phyloP scores from a whole-genome alignment of 108 stramenopile genomes.

The Pseudonitzschia delicatissima region DNA sequence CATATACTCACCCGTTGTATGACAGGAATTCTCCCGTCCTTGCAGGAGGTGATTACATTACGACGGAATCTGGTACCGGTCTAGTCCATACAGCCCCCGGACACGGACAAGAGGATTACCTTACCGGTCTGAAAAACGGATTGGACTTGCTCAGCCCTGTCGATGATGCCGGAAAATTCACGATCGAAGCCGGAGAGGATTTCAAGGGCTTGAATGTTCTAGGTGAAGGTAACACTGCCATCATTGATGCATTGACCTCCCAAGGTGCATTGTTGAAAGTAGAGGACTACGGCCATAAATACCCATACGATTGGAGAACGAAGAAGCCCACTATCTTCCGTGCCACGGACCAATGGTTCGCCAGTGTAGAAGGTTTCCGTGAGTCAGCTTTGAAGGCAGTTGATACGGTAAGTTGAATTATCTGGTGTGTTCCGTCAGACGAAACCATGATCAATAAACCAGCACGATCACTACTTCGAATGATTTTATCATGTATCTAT shows the following conservation, averaged over 20 bases:
- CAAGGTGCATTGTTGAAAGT: slow-evolving; percentile 75
- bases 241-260: slow-evolving; percentile 79
- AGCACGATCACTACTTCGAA: not conserved
- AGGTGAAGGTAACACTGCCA: slow-evolving; percentile 85
- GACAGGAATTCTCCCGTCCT: slow-evolving; percentile 79
- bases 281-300: slow-evolving; percentile 96
- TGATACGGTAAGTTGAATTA: slow-evolving; percentile 64
- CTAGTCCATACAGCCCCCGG: slow-evolving; percentile 99
- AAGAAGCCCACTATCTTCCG: slow-evolving; percentile 99
- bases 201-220: slow-evolving; percentile 87
- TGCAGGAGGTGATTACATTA: slow-evolving; percentile 97
- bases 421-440: not conserved
- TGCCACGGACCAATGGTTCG: slow-evolving; percentile 99
- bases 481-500: too few species aligned
- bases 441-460: not conserved
- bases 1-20: slow-evolving; percentile 83
- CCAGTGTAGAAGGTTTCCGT: slow-evolving; percentile 91
- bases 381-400: slow-evolving; percentile 87
- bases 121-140: slow-evolving; percentile 83
- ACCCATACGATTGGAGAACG: slow-evolving; percentile 99
- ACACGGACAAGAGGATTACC: slow-evolving; percentile 98
- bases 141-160: slow-evolving; percentile 87
- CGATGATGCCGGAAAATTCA: slow-evolving; percentile 93
- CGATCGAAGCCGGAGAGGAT: slow-evolving; percentile 86
- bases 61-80: slow-evolving; percentile 97